A percentile compares a stretch with the other conserved stretches of the same genome.
phyloP scores from a whole-genome alignment of 1,139 yeast species.

The Suhomyces bokatorum region DNA sequence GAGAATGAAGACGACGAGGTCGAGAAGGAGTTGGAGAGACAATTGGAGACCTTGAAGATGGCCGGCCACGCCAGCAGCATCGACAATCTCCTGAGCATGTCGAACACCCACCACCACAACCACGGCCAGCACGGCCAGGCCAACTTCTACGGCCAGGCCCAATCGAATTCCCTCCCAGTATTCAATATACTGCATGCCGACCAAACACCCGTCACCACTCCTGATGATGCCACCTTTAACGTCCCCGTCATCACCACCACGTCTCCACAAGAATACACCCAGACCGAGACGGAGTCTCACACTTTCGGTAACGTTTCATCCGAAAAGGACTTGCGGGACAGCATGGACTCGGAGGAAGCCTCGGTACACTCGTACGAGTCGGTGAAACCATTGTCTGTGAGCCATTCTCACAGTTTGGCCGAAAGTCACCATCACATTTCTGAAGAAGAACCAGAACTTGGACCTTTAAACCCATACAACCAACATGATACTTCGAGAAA shows the following conservation, averaged over 20 bases:
- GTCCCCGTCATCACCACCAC: conserved; percentile 9
- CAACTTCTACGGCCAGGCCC: not conserved
- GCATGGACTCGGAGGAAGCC: conserved; percentile 6
- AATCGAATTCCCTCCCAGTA: conserved; percentile 16
- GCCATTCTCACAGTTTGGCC: conserved; percentile 18
- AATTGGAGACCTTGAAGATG: conserved; percentile 38
- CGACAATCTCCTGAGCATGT: not conserved
- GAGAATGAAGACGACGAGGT: conserved; percentile 37
- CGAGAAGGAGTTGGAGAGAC: conserved; percentile 43
- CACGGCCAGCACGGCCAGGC: not conserved
- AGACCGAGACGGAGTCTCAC: not conserved
- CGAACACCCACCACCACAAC: no score
- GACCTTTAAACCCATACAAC: not conserved
- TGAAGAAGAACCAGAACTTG: not conserved
- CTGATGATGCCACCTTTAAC: not conserved
- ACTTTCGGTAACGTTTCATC: conserved; percentile 11
- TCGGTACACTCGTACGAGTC: conserved; percentile 20
- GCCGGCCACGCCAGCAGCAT: conserved; percentile 19
- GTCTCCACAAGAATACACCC: not conserved
- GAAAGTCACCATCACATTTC: not conserved
- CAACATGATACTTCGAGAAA: conserved; percentile 1
- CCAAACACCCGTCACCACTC: not conserved
- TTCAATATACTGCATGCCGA: conserved; percentile 19
- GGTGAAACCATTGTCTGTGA: conserved; percentile 29
- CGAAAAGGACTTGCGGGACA: conserved; percentile 15